Percentiles rank a stretch among this genome's conserved stretches.
Conservation (phyloP, 768 basidiomycete genomes). For the Xanthoconium stramineum region DNA sequence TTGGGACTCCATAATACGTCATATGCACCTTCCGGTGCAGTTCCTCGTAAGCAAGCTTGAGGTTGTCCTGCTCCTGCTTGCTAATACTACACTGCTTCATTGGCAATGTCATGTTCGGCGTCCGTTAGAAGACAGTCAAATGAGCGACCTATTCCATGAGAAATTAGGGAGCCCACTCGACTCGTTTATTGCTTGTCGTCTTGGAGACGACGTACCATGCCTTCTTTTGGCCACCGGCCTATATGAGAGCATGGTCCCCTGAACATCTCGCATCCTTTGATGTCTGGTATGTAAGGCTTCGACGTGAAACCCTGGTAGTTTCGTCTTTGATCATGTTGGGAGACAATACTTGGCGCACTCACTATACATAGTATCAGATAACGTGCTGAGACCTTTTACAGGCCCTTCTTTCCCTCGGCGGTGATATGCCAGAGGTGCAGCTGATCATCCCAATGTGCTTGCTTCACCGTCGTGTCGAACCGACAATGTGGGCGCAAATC, state of each 20-base stretch:
- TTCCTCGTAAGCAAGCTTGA: constrained; percentile 12
- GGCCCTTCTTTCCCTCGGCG: constrained; percentile 1
- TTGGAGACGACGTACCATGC: constrained; percentile 1
- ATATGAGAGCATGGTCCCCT: constrained; percentile 10
- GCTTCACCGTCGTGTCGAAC: constrained; percentile 11
- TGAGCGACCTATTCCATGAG: constrained; percentile 2
- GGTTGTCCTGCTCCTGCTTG: constrained; percentile 5
- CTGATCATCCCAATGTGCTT: constrained; percentile 14
- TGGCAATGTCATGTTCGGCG: constrained; percentile 13
- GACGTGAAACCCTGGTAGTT: neutral
- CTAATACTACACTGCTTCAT: constrained; percentile 5
- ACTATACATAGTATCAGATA: constrained; percentile 11
- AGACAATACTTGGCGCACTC: neutral
- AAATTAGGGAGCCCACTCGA: neutral
- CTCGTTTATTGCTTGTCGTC: neutral
- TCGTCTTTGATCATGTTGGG: neutral
- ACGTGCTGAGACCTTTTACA: constrained; percentile 1
- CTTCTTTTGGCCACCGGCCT: constrained; percentile 11
- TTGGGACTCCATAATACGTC: neutral
- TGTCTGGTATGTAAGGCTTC: constrained; percentile 12
- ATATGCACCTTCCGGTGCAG: constrained; percentile 1
- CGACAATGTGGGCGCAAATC: constrained; percentile 9
- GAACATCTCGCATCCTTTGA: constrained; percentile 11
- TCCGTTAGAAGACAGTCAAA: constrained; percentile 16
- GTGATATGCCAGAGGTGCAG: constrained; percentile 11